Evolutionary conservation across 148 eudicot genomes (phyloP).

Genomic region (Persicaria maculosa): DNA sequence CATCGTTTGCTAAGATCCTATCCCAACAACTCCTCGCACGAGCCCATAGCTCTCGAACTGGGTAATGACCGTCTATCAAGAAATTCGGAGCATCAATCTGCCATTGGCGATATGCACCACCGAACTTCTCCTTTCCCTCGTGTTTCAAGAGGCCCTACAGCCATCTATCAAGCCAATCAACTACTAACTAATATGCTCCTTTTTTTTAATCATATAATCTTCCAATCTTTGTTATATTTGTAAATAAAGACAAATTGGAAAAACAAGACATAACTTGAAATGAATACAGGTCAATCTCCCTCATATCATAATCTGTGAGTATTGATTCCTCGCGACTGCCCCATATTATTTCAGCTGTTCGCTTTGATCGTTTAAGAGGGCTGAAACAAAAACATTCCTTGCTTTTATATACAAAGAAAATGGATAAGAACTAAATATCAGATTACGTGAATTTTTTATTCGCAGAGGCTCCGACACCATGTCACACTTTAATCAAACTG

Average conservation of each 20-base stretch:
- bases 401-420: neutral
- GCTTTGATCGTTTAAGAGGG: conserved; percentile 74
- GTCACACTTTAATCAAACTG: no score
- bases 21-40: conserved; percentile 86
- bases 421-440: neutral
- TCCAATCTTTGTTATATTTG: neutral
- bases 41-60: conserved; percentile 84
- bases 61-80: conserved; percentile 76
- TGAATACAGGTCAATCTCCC: conserved; percentile 90
- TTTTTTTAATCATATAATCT: neutral
- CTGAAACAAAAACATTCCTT: conserved; percentile 28
- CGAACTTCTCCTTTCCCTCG: conserved; percentile 77
- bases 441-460: no score
- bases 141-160: conserved; percentile 90
- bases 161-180: conserved; percentile 19
- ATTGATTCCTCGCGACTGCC: conserved; percentile 61
- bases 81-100: conserved; percentile 82
- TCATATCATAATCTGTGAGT: conserved; percentile 58
- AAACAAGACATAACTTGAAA: conserved; percentile 62
- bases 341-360: conserved; percentile 97
- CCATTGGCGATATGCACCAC: conserved; percentile 68
- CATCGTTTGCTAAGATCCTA: conserved; percentile 60
- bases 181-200: conserved; percentile 10
- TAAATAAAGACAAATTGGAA: conserved; percentile 6
- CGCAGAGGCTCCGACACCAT: no score